Evolutionary conservation across 2,329 filamentous ascomycete species (phyloP), one percentile per base, ranked within the genome.

Genomic region (Metarhizium sp.): DNA sequence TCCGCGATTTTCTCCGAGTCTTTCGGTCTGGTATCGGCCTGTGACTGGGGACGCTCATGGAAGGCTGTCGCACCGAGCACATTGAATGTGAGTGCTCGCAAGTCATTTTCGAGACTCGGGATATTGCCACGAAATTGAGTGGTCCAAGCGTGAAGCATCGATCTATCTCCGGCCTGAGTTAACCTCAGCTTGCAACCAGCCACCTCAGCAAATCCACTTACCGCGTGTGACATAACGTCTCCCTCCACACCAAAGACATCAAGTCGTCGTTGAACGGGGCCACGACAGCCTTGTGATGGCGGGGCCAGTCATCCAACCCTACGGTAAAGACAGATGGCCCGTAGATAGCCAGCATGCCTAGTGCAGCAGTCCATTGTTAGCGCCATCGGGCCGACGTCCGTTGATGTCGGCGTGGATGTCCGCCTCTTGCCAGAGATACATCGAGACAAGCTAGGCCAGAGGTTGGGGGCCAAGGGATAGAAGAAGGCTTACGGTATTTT

Each of bases 231-330:
- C 20, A 10, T 2, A 25, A 10, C 8, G 43, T 14, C 7, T 46
- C 43, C 11, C n/a, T 25, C 43, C 43, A 46, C 8, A 46, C 43
- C 11, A 46, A 46, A 14, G 11, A 3, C 43, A 46, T 46, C 13
- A 46, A 10, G 43, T n/a, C n/a, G 2, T 46, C 43, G 20, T 49
- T 51, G 40, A 51, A 55, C 16, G 48, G 53, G 11, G 48, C 53
- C 11, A 38, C 47, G n/a, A 55, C 20, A 0, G 48, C 6, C 38
- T 55, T 55, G 36, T 48, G 53, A 47, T 55, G 48, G 13, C 53
- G 53, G 11, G 53, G 4, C 53, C 53, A 55, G 42, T 55, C 53
- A 29, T 55, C 45, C 46, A 29, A 50, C 3, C 52, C 52, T 32
- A 32, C 52, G 3, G 52, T 54, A 13, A 32, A 50, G 45, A 54